Conservation (phyloP, 75 land plant species). For the Larix kaempferi region DNA sequence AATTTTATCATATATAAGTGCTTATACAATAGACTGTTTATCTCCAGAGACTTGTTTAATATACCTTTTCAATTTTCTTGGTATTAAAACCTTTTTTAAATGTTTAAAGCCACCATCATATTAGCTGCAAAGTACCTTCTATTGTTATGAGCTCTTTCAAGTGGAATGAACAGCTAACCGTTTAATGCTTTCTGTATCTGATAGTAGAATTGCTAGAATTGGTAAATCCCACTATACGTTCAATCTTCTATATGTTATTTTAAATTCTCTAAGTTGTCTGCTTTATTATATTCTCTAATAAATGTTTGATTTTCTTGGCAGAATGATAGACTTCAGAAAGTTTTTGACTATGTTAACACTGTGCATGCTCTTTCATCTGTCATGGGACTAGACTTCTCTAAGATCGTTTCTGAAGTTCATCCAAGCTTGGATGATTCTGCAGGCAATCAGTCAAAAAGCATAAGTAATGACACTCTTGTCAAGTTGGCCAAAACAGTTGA, state of each 20-base stretch:
- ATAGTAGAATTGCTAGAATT: too few species aligned
- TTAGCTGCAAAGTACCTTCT: not conserved
- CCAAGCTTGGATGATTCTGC: constrained; percentile 81
- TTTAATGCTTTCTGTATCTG: not conserved
- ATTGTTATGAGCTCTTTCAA: not conserved
- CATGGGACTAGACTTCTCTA: constrained; percentile 90
- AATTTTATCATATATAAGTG: too few species aligned
- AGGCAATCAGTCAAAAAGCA: constrained; percentile 80
- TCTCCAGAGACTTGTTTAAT: too few species aligned
- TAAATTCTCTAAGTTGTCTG: not conserved
- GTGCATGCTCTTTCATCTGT: constrained; percentile 94
- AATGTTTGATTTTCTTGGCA: constrained; percentile 24
- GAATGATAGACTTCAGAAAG: constrained; percentile 92
- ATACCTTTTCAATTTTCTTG: too few species aligned
- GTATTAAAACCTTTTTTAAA: not conserved
- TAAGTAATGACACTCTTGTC: constrained; percentile 82
- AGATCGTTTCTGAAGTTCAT: constrained; percentile 84
- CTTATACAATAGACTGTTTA: too few species aligned
- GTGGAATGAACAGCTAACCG: not conserved
- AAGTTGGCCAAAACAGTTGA: constrained; percentile 64
- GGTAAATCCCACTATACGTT: not conserved
- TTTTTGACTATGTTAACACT: constrained; percentile 85
- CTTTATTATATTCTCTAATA: not conserved
- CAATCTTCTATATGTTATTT: not conserved
- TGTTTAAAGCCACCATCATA: not conserved